Evolutionary conservation across 768 basidiomycete species (phyloP).

Genomic region (Termitomyces sp.): DNA sequence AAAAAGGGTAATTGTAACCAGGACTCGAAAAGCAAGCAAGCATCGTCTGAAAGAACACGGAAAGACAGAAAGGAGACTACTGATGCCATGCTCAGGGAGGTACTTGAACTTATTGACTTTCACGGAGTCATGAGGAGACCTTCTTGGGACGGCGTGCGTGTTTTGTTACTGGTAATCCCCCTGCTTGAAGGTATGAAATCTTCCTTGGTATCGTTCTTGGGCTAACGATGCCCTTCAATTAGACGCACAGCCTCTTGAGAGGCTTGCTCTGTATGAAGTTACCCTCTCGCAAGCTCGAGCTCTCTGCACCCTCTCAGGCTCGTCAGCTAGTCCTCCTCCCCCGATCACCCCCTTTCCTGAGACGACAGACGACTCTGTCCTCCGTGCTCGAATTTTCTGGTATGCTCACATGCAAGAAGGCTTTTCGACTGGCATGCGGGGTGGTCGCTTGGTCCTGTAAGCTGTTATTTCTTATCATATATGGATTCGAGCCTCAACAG

Average conservation of each 20-base stretch:
- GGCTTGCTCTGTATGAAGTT: slow-evolving; percentile 71
- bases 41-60: slow-evolving; percentile 28
- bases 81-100: slow-evolving; percentile 69
- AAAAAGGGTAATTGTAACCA: slow-evolving; percentile 3
- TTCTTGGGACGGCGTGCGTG: slow-evolving; percentile 83
- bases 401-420: slow-evolving; percentile 87
- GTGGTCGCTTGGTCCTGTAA: slow-evolving; percentile 81
- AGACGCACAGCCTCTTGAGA: slow-evolving; percentile 46
- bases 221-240: slow-evolving; percentile 5
- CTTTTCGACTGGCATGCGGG: slow-evolving; percentile 74
- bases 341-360: slow-evolving; percentile 35
- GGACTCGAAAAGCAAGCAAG: slow-evolving; percentile 22
- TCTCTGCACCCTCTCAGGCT: slow-evolving; percentile 56
- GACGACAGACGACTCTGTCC: slow-evolving; percentile 54
- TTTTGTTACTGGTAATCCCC: slow-evolving; percentile 74
- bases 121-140: slow-evolving; percentile 77
- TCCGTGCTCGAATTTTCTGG: slow-evolving; percentile 85
- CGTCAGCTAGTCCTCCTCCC: slow-evolving; percentile 23
- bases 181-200: slow-evolving; percentile 68
- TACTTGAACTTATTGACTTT: slow-evolving; percentile 77
- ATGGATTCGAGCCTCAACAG: background rate
- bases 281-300: slow-evolving; percentile 79
- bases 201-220: background rate
- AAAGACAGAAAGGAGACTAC: slow-evolving; percentile 49
- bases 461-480: slow-evolving; percentile 19